phyloP scores from a whole-genome alignment of 768 basidiomycete species.

The Lentinula raphanica region DNA sequence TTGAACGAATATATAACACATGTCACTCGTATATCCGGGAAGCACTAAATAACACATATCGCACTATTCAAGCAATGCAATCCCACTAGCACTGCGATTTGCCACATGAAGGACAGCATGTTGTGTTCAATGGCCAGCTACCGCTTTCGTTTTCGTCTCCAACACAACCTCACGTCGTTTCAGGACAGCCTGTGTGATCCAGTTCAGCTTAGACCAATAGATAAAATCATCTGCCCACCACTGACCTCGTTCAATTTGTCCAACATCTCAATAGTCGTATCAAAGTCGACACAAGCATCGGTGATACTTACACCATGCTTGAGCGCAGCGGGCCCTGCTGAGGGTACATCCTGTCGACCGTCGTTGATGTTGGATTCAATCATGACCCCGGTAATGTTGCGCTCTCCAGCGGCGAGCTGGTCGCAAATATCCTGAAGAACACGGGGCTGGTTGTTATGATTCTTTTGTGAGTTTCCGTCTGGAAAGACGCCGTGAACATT shows the following conservation, averaged over 20 bases:
- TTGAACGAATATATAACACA: too few species aligned
- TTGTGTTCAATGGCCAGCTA: constrained; percentile 16
- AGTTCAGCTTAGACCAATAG: background rate
- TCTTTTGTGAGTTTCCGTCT: constrained; percentile 96
- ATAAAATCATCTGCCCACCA: too few species aligned
- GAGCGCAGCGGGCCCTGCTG: constrained; percentile 57
- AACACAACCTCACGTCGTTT: constrained; percentile 39
- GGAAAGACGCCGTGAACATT: background rate
- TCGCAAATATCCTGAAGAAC: constrained; percentile 66
- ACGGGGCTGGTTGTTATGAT: constrained; percentile 87
- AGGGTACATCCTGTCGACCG: constrained; percentile 86
- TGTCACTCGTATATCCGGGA: too few species aligned
- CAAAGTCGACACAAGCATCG: constrained; percentile 90
- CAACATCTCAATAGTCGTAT: constrained; percentile 70
- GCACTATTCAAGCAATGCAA: too few species aligned
- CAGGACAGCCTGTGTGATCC: constrained; percentile 30
- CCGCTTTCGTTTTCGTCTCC: constrained; percentile 30
- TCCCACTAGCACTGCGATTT: background rate
- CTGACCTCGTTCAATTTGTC: constrained; percentile 57
- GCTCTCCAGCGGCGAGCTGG: constrained; percentile 69
- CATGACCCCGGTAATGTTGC: constrained; percentile 90
- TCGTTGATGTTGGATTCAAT: constrained; percentile 92
- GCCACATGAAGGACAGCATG: background rate
- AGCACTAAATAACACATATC: too few species aligned
- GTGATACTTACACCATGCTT: constrained; percentile 86